Conservation (phyloP, 2,329 filamentous ascomycete species). For the Fusarium goolgardi region DNA sequence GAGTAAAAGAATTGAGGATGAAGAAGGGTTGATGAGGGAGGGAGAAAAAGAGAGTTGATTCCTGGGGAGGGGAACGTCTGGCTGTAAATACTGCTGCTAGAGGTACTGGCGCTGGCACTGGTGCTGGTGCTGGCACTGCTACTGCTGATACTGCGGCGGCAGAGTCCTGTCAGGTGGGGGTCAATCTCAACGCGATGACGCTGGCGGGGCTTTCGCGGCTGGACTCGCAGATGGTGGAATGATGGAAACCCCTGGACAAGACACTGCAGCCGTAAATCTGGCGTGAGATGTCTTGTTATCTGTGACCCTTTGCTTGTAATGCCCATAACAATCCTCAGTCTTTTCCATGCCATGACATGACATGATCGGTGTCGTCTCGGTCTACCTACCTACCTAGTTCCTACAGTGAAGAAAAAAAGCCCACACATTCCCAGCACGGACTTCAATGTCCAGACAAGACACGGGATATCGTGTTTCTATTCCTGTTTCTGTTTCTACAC, state of each 20-base stretch:
- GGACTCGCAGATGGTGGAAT: conserved; percentile 37
- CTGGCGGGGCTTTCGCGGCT: conserved; percentile 40
- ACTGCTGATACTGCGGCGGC: not conserved
- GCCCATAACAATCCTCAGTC: conserved; percentile 4
- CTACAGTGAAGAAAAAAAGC: not conserved
- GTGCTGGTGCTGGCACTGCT: not conserved
- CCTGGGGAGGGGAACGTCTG: conserved; percentile 23
- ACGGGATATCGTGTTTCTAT: not conserved
- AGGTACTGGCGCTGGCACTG: not conserved
- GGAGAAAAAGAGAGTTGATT: conserved; percentile 36
- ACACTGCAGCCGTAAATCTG: conserved; percentile 25
- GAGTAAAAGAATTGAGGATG: conserved; percentile 2
- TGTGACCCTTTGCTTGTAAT: not conserved
- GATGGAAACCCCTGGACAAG: conserved; percentile 34
- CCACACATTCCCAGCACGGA: conserved; percentile 10
- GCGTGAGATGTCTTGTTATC: conserved; percentile 21
- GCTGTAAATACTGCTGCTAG: conserved; percentile 29
- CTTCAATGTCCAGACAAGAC: conserved; percentile 1
- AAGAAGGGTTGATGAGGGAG: conserved; percentile 35
- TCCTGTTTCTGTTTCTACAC: not conserved
- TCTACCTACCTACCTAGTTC: not conserved
- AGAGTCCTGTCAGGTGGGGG: conserved; percentile 32
- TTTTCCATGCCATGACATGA: conserved; percentile 10
- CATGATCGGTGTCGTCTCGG: conserved; percentile 33
- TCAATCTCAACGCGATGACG: conserved; percentile 36